A percentile compares a stretch with the other conserved stretches of the same genome.
Conservation (phyloP, 441 rosid species). For the Pelargonium myrrhifolium region DNA sequence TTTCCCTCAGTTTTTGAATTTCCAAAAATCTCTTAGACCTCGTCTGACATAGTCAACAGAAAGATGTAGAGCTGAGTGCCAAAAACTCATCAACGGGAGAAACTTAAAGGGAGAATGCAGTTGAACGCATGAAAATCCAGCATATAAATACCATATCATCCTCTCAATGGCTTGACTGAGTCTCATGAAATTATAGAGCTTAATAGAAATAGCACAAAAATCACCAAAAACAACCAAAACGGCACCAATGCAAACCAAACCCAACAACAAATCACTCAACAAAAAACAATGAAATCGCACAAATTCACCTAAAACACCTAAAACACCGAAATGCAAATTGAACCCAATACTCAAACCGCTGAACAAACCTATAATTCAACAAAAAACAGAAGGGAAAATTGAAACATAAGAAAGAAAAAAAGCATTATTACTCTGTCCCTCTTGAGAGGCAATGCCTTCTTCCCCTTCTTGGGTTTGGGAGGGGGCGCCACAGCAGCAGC, state of each 20-base stretch:
- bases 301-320: neutral
- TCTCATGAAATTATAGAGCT: neutral
- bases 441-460: constrained; percentile 75
- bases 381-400: neutral
- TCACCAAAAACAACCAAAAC: neutral
- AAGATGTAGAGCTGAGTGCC: constrained; percentile 15
- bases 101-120: neutral
- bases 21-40: constrained; percentile 99
- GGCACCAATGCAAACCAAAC: neutral
- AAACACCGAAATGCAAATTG: neutral
- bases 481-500: constrained; percentile 34
- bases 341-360: neutral
- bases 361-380: neutral
- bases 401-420: neutral
- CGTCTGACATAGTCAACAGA: constrained; percentile 50
- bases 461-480: constrained; percentile 73
- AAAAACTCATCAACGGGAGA: constrained; percentile 13
- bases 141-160: neutral
- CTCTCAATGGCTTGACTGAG: no score
- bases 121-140: neutral
- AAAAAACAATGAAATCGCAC: neutral
- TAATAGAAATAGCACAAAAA: no score
- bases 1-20: constrained; percentile 89
- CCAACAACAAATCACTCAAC: neutral
- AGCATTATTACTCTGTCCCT: constrained; percentile 69